phyloP scores from a whole-genome alignment of 345 rosid genomes.

The Kandelia obovata region DNA sequence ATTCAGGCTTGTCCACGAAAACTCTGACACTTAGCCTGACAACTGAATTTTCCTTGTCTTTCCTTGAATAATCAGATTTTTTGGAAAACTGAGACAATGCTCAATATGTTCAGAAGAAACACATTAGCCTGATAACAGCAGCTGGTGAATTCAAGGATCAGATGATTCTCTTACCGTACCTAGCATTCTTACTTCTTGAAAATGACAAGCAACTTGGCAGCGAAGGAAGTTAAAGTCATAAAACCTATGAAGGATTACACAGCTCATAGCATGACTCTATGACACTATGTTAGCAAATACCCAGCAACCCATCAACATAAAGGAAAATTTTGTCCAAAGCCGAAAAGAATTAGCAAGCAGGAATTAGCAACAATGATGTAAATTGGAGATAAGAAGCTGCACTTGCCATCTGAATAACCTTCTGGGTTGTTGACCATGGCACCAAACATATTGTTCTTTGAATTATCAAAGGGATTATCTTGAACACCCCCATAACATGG shows the following conservation, averaged over 20 bases:
- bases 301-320: not conserved
- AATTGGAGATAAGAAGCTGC: slow-evolving; percentile 7
- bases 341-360: not conserved
- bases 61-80: slow-evolving; percentile 4
- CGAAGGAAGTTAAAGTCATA: not conserved
- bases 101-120: not conserved
- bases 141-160: not conserved
- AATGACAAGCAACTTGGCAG: not conserved
- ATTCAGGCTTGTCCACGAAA: too few relatives aligned
- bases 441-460: slow-evolving; percentile 33
- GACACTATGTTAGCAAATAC: too few relatives aligned
- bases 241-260: not conserved
- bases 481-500: slow-evolving; percentile 52
- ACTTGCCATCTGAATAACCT: slow-evolving; percentile 45
- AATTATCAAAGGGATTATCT: slow-evolving; percentile 30
- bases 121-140: too few relatives aligned
- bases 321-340: not conserved
- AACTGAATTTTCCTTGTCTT: too few relatives aligned
- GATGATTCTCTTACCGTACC: not conserved
- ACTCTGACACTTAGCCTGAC: too few relatives aligned
- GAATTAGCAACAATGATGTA: not conserved
- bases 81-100: not conserved
- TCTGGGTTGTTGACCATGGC: slow-evolving; percentile 41
- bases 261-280: not conserved
- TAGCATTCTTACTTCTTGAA: not conserved